These are phyloP conservation scores for Fragaria nilgerrensis DNA, from an alignment of 306 rosid species.

Conservation along the genomic window DNA sequence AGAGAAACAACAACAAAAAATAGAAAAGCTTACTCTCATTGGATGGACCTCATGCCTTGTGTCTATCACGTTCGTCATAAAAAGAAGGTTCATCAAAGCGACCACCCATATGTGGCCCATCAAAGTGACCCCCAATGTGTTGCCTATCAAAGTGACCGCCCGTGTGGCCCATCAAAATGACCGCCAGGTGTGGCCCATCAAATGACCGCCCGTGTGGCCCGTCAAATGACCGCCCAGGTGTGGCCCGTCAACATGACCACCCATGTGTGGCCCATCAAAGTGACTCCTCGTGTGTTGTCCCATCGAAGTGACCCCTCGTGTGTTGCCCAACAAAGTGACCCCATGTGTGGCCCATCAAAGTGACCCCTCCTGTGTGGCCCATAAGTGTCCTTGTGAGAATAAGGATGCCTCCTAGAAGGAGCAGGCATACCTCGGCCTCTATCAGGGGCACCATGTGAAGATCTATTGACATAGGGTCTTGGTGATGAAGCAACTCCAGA, in stretches of 20 bases:
- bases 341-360: conserved; percentile 29
- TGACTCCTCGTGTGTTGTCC: neutral
- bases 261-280: neutral
- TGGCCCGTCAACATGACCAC: neutral
- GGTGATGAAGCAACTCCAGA: conserved; percentile 42
- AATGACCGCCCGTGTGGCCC: neutral
- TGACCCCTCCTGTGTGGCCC: conserved; percentile 48
- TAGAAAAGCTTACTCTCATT: conserved; percentile 56
- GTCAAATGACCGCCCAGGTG: neutral
- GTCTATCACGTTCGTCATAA: conserved; percentile 30
- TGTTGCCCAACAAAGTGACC: neutral
- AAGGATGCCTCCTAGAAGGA: conserved; percentile 54
- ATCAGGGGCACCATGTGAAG: conserved; percentile 49
- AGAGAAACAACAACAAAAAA: conserved; percentile 2
- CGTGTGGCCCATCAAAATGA: neutral
- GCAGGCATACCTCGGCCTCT: conserved; percentile 48
- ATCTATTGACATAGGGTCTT: conserved; percentile 46
- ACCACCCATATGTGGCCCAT: conserved; percentile 32
- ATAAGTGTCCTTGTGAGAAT: conserved; percentile 47
- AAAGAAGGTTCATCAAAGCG: conserved; percentile 51
- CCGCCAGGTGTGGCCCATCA: neutral
- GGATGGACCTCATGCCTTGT: conserved; percentile 65
- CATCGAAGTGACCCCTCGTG: neutral
- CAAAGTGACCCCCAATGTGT: conserved; percentile 17
- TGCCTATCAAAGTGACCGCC: conserved; percentile 38